Evolutionary conservation across 495 filamentous ascomycete species (phyloP), one percentile per base, ranked within the genome.

Genomic region (Lasiosphaeris hirsuta): DNA sequence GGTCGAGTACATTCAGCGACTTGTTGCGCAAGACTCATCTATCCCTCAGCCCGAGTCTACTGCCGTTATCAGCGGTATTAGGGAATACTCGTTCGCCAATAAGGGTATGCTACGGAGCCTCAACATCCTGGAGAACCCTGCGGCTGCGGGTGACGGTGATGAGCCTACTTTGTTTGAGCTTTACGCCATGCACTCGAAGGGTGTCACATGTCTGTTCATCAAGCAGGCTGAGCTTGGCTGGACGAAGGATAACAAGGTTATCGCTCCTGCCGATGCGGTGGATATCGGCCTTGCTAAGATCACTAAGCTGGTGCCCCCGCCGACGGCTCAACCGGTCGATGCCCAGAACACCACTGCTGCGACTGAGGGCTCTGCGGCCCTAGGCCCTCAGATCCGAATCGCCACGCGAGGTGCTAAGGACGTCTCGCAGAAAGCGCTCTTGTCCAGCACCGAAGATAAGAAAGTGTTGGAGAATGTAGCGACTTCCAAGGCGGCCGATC

Each of bases 161-260:
- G 81, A 84, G 13, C 71, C 74, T 4, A 84, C 79, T 14, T 67
- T 96, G 47, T 97, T 97, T 62, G 95, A 97, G 75, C 82, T 99
- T 7, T 99, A 97, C 71, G 88, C 90, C 17, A 95, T 96, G 86
- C 92, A 99, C 71, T 96, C 94, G 7, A 94, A 90, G 70, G 95
- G 95, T 58, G 91, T 97, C 41, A 91, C 90, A 1, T 90, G 88
- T 64, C 63, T 97, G 34, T 85, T 81, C 64, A 83, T 99, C 63
- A 92, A 86, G 69, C 88, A 89, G 69, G 83, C 86, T 45, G 92
- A 97, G 71, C 74, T 99, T 52, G 94, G 95, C 4, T 97, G 90
- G 92, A 85, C 82, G 54, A 74, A 81, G 37, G 90, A 97, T 36
- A 91, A 88, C 70, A 94, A 92, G 71, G 88, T 92, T 51, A 75